Percentiles rank a stretch among this genome's conserved stretches.
Evolutionary conservation across 257 asterid genomes (phyloP).

Genomic region (Penstemon eatonii): DNA sequence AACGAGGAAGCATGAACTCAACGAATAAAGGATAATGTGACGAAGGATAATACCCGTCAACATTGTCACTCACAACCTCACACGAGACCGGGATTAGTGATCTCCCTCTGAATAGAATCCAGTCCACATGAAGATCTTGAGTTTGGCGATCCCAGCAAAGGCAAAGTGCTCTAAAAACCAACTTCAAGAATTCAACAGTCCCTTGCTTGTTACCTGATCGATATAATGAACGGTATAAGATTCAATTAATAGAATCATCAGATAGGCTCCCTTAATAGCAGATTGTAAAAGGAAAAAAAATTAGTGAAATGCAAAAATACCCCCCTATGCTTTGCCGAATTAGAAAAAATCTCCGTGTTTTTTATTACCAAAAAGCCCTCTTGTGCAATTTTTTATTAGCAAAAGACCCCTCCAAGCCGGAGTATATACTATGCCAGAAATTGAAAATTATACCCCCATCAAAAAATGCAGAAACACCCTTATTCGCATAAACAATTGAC

Average conservation of each 20-base stretch:
- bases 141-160: conserved; percentile 99
- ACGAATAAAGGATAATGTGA: conserved; percentile 85
- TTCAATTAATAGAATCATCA: not conserved
- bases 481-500: too few relatives aligned
- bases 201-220: conserved; percentile 83
- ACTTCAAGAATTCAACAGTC: conserved; percentile 76
- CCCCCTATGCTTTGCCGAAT: too few relatives aligned
- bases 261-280: not conserved
- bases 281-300: not conserved
- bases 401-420: too few relatives aligned
- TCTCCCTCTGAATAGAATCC: conserved; percentile 95
- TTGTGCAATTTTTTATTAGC: too few relatives aligned
- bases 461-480: too few relatives aligned
- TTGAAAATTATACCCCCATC: too few relatives aligned
- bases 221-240: conserved; percentile 13
- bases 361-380: too few relatives aligned
- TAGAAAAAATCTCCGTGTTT: too few relatives aligned
- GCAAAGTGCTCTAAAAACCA: conserved; percentile 86
- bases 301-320: too few relatives aligned
- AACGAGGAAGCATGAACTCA: conserved; percentile 88
- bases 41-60: conserved; percentile 87
- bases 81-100: conserved; percentile 79
- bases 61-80: conserved; percentile 89
- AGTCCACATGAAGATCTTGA: conserved; percentile 91
- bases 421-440: too few relatives aligned